Conservation (phyloP, 148 eudicot genomes). For the Rhododendron vialii region DNA sequence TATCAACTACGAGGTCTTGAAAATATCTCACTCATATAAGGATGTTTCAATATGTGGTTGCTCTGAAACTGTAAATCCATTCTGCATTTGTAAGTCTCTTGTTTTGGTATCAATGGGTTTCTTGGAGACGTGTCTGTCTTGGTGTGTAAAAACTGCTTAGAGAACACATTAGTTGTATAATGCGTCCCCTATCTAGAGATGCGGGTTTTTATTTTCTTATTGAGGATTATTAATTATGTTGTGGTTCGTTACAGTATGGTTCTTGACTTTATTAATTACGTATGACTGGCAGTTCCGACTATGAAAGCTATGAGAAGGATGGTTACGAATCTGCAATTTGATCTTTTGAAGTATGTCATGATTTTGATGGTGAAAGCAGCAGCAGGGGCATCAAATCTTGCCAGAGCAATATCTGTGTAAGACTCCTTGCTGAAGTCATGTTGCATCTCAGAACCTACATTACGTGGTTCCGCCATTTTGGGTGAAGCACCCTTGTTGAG, state of each 20-base stretch:
- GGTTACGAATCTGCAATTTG: neutral
- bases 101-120: neutral
- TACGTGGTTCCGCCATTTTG: neutral
- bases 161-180: neutral
- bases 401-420: conserved; percentile 3
- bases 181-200: neutral
- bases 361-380: neutral
- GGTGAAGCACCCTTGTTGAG: neutral
- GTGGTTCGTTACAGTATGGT: neutral
- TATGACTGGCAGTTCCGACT: neutral
- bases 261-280: neutral
- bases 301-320: neutral
- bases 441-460: neutral
- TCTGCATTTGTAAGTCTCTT: neutral
- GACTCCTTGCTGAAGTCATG: neutral
- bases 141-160: neutral
- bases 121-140: neutral
- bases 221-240: neutral
- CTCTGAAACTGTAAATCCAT: neutral
- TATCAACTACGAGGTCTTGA: no score
- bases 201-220: neutral
- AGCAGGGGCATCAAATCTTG: neutral
- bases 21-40: no score
- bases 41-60: neutral
- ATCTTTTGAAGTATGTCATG: neutral